Evolutionary conservation across 73 alveolate genomes (phyloP).

Genomic region (Paramecium octaurelia): DNA sequence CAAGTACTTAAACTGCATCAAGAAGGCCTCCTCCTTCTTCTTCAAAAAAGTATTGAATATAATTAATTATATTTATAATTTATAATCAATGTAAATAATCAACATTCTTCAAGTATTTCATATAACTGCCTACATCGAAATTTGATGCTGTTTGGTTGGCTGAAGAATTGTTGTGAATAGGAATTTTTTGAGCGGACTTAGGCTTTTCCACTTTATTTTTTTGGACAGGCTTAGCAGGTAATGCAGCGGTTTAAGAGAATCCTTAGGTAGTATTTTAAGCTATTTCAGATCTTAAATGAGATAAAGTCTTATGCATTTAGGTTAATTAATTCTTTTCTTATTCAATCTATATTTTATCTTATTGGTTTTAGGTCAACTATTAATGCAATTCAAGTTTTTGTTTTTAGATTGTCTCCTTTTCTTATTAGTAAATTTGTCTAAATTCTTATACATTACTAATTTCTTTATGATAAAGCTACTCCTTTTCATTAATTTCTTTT

Average conservation of each 20-base stretch:
- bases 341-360: conserved; percentile 13
- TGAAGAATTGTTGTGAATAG: not conserved
- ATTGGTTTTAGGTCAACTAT: not conserved
- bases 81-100: conserved; percentile 18
- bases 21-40: conserved; percentile 8
- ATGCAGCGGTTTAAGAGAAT: not conserved
- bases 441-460: not conserved
- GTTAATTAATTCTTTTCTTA: conserved; percentile 18
- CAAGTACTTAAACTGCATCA: not conserved
- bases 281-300: not conserved
- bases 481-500: conserved; percentile 23
- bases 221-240: not conserved
- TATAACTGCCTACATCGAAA: conserved; percentile 26
- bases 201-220: conserved; percentile 1
- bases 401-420: not conserved
- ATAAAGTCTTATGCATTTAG: conserved; percentile 8
- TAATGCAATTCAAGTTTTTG: not conserved
- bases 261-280: not conserved
- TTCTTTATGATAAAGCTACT: not conserved
- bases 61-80: not conserved
- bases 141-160: not conserved
- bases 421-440: not conserved
- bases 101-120: conserved; percentile 17
- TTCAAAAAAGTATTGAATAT: not conserved
- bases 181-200: not conserved